Percentiles rank a stretch among this genome's conserved stretches.
Evolutionary conservation across 2,329 filamentous ascomycete genomes (phyloP).

Genomic region (Trichoderma pleuroti): DNA sequence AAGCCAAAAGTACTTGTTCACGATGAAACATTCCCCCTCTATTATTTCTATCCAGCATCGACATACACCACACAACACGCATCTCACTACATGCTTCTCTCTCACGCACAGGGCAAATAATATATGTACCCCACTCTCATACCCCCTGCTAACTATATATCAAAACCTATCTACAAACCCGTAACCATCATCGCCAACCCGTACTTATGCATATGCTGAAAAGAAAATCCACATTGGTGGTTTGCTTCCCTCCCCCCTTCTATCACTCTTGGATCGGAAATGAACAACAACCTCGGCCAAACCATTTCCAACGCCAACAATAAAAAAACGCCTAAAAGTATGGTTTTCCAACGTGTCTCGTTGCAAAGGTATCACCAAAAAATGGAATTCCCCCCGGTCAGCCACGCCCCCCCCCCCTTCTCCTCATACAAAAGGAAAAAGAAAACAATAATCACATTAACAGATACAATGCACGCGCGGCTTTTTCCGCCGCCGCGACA

Average conservation of each 20-base stretch:
- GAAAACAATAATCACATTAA: slow-evolving; percentile 49
- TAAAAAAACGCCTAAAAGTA: slow-evolving; percentile 1
- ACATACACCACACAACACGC: background rate
- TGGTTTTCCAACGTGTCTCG: slow-evolving; percentile 10
- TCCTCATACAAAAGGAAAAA: background rate
- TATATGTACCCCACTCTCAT: background rate
- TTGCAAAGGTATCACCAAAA: slow-evolving; percentile 14
- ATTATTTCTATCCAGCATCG: background rate
- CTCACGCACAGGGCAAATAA: background rate
- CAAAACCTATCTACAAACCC: background rate
- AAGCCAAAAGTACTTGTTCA: background rate
- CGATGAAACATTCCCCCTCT: background rate
- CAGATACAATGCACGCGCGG: slow-evolving; percentile 60
- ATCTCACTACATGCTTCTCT: background rate
- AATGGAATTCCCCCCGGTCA: background rate
- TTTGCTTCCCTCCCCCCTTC: background rate
- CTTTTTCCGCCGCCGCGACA: slow-evolving; percentile 67
- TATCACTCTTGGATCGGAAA: background rate
- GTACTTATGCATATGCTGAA: slow-evolving; percentile 7
- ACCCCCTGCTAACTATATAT: background rate
- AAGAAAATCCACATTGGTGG: background rate
- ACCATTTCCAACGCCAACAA: slow-evolving; percentile 13
- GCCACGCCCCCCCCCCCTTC: background rate
- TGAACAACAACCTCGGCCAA: background rate
- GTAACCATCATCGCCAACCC: background rate